phyloP scores from a whole-genome alignment of 768 basidiomycete genomes.

The Russula abietina region DNA sequence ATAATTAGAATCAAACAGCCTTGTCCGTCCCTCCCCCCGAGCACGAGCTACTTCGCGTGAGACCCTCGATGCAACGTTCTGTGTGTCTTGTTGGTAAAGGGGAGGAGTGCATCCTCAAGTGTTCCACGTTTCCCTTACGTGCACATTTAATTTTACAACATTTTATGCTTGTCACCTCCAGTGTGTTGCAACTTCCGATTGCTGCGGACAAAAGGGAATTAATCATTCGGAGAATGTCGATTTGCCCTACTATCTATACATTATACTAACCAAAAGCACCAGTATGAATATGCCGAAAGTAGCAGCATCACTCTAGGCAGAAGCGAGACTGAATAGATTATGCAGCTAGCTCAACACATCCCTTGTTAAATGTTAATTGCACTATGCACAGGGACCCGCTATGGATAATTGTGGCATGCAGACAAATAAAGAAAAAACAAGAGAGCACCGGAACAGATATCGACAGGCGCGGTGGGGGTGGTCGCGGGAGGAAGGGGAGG shows the following conservation, averaged over 20 bases:
- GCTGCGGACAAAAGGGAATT: not conserved
- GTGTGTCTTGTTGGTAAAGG: not conserved
- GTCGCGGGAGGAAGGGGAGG: not conserved
- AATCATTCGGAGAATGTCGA: not conserved
- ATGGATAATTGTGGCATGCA: constrained; percentile 27
- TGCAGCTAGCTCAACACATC: constrained; percentile 26
- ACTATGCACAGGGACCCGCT: constrained; percentile 25
- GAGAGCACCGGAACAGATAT: constrained; percentile 25
- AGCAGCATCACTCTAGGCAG: not conserved
- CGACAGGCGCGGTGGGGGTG: constrained; percentile 19
- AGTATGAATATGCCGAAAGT: not conserved
- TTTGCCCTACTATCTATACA: not conserved
- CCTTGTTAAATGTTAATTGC: constrained; percentile 27
- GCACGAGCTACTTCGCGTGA: not conserved
- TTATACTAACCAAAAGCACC: not conserved
- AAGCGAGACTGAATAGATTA: constrained; percentile 16
- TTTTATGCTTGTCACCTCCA: not conserved
- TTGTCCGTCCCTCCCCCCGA: not conserved
- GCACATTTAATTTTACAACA: not conserved
- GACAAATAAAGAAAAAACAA: constrained; percentile 27
- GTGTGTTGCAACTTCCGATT: not conserved
- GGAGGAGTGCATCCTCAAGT: not conserved
- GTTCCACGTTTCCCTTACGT: not conserved
- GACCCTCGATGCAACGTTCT: not conserved
- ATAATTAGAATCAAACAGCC: constrained; percentile 1